A percentile compares a stretch with the other conserved stretches of the same genome.
Conservation (phyloP, 805 yeast species). For the Metschnikowia baotianmanensis region DNA sequence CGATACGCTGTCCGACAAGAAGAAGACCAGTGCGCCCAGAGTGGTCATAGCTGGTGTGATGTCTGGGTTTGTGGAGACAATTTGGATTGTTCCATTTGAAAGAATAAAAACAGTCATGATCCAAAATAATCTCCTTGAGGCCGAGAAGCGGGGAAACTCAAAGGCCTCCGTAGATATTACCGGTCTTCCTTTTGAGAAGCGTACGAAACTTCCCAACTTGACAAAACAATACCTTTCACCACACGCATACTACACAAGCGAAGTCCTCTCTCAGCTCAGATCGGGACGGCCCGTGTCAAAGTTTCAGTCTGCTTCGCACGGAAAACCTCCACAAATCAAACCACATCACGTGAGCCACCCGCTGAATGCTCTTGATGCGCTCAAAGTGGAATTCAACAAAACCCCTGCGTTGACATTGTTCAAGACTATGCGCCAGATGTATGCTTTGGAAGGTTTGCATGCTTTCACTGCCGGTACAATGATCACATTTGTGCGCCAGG, state of each 20-base stretch:
- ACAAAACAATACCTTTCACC: conserved; percentile 40
- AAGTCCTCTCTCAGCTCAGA: conserved; percentile 28
- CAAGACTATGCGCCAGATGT: conserved; percentile 62
- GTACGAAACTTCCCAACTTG: conserved; percentile 25
- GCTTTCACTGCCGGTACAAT: conserved; percentile 82
- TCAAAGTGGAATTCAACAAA: conserved; percentile 39
- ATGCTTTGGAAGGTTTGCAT: conserved; percentile 63
- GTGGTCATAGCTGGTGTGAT: conserved; percentile 79
- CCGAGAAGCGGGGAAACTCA: conserved; percentile 21
- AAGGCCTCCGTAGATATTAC: conserved; percentile 26
- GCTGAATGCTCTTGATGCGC: conserved; percentile 12
- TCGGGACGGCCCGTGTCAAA: conserved; percentile 22
- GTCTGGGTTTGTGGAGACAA: conserved; percentile 79
- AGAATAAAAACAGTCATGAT: conserved; percentile 78
- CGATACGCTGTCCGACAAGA: conserved; percentile 39
- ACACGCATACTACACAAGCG: conserved; percentile 40
- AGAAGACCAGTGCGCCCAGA: conserved; percentile 74
- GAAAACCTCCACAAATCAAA: conserved; percentile 1
- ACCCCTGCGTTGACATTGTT: conserved; percentile 54
- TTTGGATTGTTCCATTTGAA: conserved; percentile 89
- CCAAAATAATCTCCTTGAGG: conserved; percentile 50
- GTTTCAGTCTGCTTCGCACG: conserved; percentile 20
- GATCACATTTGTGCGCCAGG: conserved; percentile 81
- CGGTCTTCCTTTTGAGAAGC: conserved; percentile 23
- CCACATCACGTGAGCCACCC: conserved; percentile 13